Percentiles rank a stretch among this genome's conserved stretches.
Evolutionary conservation across 2,329 filamentous ascomycete species (phyloP).

Genomic region (Penicillium sp.): DNA sequence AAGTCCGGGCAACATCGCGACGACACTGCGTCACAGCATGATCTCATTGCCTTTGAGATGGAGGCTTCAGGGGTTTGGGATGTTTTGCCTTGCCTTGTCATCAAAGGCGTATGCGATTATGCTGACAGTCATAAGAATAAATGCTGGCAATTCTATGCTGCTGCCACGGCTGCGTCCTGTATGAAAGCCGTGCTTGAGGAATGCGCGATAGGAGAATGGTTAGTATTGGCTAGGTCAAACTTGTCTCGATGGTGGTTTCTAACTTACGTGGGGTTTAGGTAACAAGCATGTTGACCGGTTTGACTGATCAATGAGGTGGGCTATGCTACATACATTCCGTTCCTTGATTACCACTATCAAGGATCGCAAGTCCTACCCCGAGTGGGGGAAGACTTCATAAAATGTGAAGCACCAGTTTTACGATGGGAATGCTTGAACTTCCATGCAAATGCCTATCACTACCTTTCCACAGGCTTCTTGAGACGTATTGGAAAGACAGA

Average conservation of each 20-base stretch:
- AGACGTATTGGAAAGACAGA: too few species aligned
- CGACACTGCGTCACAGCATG: background rate
- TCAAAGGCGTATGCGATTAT: conserved; percentile 53
- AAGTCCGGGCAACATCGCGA: conserved; percentile 2
- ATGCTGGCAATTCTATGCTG: conserved; percentile 45
- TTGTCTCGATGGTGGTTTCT: background rate
- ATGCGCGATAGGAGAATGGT: background rate
- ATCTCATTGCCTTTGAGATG: conserved; percentile 1
- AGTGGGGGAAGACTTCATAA: too few species aligned
- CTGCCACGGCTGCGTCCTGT: conserved; percentile 39
- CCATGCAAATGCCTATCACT: too few species aligned
- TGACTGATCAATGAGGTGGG: too few species aligned
- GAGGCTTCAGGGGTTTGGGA: conserved; percentile 18
- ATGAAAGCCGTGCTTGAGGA: conserved; percentile 11
- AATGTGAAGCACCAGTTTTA: too few species aligned
- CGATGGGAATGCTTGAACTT: too few species aligned
- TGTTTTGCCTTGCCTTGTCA: conserved; percentile 45
- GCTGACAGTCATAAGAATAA: conserved; percentile 50
- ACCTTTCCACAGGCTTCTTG: too few species aligned
- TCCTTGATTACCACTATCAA: too few species aligned
- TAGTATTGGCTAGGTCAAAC: background rate
- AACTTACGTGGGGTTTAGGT: background rate
- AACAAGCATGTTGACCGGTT: background rate
- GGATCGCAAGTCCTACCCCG: too few species aligned
- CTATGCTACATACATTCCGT: too few species aligned